Evolutionary conservation across 2,329 filamentous ascomycete genomes (phyloP).

Genomic region (Fulvia fulva): DNA sequence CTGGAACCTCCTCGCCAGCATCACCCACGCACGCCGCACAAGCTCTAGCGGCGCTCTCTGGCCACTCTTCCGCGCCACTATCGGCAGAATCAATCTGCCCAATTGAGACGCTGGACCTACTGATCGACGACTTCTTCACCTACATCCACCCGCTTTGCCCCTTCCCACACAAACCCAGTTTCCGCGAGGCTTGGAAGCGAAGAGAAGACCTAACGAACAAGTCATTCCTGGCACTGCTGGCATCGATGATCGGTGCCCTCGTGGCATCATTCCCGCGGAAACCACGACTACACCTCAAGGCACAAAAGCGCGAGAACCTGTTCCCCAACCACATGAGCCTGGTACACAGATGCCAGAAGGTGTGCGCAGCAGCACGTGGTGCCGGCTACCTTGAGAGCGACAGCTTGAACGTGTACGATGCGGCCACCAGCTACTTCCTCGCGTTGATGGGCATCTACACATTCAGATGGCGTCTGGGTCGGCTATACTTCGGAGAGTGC

Average conservation of each 20-base stretch:
- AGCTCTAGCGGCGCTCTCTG: slow-evolving; percentile 48
- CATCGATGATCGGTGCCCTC: slow-evolving; percentile 70
- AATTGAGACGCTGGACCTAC: slow-evolving; percentile 61
- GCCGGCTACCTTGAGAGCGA: slow-evolving; percentile 52
- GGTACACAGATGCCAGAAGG: slow-evolving; percentile 66
- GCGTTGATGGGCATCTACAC: slow-evolving; percentile 64
- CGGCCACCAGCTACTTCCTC: slow-evolving; percentile 73
- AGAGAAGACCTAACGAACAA: slow-evolving; percentile 64
- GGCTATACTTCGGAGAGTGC: slow-evolving; percentile 69
- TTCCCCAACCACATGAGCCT: slow-evolving; percentile 67
- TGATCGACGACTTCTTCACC: slow-evolving; percentile 79
- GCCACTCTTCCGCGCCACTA: slow-evolving; percentile 42
- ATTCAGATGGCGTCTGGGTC: slow-evolving; percentile 62
- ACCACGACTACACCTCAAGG: slow-evolving; percentile 65
- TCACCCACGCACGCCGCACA: slow-evolving; percentile 53
- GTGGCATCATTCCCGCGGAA: slow-evolving; percentile 73
- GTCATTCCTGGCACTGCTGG: slow-evolving; percentile 65
- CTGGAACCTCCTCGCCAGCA: slow-evolving; percentile 43
- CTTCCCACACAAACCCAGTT: slow-evolving; percentile 75
- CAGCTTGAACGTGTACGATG: slow-evolving; percentile 56
- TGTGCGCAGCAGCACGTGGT: slow-evolving; percentile 65
- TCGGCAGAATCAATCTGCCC: slow-evolving; percentile 69
- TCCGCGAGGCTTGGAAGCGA: slow-evolving; percentile 63
- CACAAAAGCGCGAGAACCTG: slow-evolving; percentile 58
- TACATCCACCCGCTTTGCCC: slow-evolving; percentile 74